Evolutionary conservation across 1,139 yeast genomes (phyloP), one percentile per base, ranked within the genome.

Genomic region (Wickerhamiella pararugosa): DNA sequence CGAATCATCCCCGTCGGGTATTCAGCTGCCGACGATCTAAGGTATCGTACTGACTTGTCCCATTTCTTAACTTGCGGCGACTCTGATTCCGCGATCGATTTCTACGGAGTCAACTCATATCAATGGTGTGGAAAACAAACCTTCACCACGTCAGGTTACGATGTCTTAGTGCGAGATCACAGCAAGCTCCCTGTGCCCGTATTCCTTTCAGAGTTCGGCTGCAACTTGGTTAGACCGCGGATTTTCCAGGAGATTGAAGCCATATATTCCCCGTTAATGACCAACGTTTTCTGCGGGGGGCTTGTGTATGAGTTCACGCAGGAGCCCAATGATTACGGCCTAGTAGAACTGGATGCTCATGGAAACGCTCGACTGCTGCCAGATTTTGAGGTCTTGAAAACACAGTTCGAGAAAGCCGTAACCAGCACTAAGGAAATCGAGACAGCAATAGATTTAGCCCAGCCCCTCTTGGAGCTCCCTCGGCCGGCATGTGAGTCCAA

Each of bases 1-100:
- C 75, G 96, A 61, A 58, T 68, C 7, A 79, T 86, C 45, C 95
- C 94, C 4, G 92, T 87, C 35, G 97, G 96, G 41, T 87, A 86
- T 61, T 80, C 94, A 8, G 90, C 95, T 36, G 94, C 93, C 40
- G 94, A 86, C 61, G 93, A 79, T 54, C 65, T 65, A 45, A 71
- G 70, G 28, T 71, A 79, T 51, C 74, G 95, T 60, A 64, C 71
- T 44, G 82, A 84, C 32, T 75, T 90, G 49, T 81, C 84, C 60
- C 79, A 78, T 54, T 87, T 83, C 60, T 70, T 87, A 53, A 77
- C 84, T 47, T 87, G 96, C 63, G 73, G 74, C 25, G 62, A 61
- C 30, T 67, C 68, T 29, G 80, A 75, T 32, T 76, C 90, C 40
- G 69, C 67, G 36, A 75, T 93, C 11, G 96, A 86, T 58, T 86